A percentile compares a stretch with the other conserved stretches of the same genome.
Evolutionary conservation across 495 filamentous ascomycete genomes (phyloP).

Genomic region (Neurospora tetrasperma): DNA sequence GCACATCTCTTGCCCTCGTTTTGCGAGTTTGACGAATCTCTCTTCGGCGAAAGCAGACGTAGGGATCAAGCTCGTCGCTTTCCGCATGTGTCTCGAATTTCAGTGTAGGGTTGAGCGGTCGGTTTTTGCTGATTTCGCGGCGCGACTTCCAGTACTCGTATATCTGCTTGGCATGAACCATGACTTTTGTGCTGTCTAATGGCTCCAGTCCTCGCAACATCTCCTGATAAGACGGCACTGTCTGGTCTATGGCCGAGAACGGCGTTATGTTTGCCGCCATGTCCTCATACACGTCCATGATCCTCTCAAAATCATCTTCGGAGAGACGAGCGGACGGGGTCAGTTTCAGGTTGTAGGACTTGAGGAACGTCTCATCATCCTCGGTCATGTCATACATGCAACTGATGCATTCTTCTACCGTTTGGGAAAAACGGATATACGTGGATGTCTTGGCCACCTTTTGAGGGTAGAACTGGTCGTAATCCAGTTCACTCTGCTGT

Average conservation of each 20-base stretch:
- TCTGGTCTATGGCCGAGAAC: slow-evolving; percentile 78
- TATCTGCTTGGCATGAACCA: slow-evolving; percentile 69
- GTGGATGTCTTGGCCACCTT: slow-evolving; percentile 73
- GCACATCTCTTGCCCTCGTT: slow-evolving; percentile 85
- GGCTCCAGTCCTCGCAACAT: slow-evolving; percentile 72
- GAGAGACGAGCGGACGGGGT: slow-evolving; percentile 54
- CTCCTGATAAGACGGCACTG: slow-evolving; percentile 67
- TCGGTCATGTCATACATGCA: slow-evolving; percentile 86
- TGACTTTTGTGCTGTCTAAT: slow-evolving; percentile 50
- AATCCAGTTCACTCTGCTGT: slow-evolving; percentile 67
- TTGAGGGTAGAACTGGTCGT: slow-evolving; percentile 78
- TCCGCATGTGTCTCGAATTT: slow-evolving; percentile 92
- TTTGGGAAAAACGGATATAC: slow-evolving; percentile 96
- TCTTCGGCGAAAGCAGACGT: slow-evolving; percentile 94
- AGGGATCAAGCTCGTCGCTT: slow-evolving; percentile 91
- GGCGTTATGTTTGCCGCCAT: slow-evolving; percentile 72
- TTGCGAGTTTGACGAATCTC: slow-evolving; percentile 92
- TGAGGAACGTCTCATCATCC: slow-evolving; percentile 79
- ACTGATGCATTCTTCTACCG: slow-evolving; percentile 81
- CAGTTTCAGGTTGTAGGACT: slow-evolving; percentile 69
- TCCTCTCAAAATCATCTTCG: slow-evolving; percentile 82
- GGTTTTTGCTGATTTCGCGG: slow-evolving; percentile 55
- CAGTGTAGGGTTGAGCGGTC: slow-evolving; percentile 58
- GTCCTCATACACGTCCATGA: slow-evolving; percentile 92
- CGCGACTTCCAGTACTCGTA: slow-evolving; percentile 84